Evolutionary conservation across 306 rosid species (phyloP).

Genomic region (Begonia masoniana): DNA sequence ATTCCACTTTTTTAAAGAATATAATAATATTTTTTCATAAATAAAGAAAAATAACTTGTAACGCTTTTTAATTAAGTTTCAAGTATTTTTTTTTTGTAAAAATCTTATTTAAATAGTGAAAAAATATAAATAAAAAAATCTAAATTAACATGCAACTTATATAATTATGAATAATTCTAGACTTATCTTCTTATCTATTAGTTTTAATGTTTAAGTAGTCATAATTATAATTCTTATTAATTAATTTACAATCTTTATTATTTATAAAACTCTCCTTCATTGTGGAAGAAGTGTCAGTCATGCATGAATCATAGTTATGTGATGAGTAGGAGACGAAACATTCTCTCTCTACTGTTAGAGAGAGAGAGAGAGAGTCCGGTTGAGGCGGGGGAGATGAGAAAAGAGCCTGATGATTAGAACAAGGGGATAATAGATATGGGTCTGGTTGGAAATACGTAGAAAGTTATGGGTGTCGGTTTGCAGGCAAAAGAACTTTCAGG

Average conservation of each 20-base stretch:
- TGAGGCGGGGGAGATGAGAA: constrained; percentile 47
- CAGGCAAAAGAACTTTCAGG: constrained; percentile 4
- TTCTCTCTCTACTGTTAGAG: neutral
- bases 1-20: too few species aligned
- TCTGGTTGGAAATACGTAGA: constrained; percentile 39
- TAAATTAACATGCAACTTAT: too few species aligned
- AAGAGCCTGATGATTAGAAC: constrained; percentile 51
- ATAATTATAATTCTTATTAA: neutral
- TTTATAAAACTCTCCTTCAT: constrained; percentile 2
- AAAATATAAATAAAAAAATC: too few species aligned
- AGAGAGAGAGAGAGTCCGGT: constrained; percentile 19
- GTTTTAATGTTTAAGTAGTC: neutral
- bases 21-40: too few species aligned
- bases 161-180: too few species aligned
- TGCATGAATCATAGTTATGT: constrained; percentile 44
- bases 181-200: neutral
- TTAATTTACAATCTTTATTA: neutral
- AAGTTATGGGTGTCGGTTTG: constrained; percentile 47
- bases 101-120: neutral
- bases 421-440: constrained; percentile 24
- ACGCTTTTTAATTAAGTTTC: constrained; percentile 1
- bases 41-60: neutral
- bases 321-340: constrained; percentile 11
- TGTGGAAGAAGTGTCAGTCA: constrained; percentile 22
- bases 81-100: constrained; percentile 7